Evolutionary conservation across 139 green algal genomes (phyloP), one percentile per base, ranked within the genome.

Genomic region (Chlorella sp.): DNA sequence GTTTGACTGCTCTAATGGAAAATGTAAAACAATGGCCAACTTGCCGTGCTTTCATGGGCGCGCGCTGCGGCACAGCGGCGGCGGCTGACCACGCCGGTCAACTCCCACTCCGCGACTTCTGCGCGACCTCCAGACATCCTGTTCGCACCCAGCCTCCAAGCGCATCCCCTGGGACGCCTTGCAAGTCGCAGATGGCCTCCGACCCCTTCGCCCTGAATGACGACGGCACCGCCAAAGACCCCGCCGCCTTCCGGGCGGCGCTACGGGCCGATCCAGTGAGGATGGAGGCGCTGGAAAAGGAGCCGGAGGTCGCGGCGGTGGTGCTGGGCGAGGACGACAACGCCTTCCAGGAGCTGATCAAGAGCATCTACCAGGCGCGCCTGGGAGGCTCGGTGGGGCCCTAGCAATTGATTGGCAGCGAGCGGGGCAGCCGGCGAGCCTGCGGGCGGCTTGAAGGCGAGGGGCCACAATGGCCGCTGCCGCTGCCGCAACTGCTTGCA

Each of bases 271-370:
- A 97, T 70, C 73, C 87, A 1, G 87, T 79, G 3, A 92, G 91
- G 48, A 82, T 95, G 86, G 82, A 87, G 40, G 79, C 83, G 26
- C 73, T 95, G 14, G 86, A 92, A 40, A 76, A 89, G 43, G 93
- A 96, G 41, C 92, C 92, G 1, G 80, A 96, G 54, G 86, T 93
- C 13, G 46, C 78, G 22, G 67, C 83, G 2, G 84, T 95, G 11
- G 76, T 96, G 44, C 72, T 94, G 13, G 93, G 93, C 34, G 89
- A 95, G 22, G 91, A 95, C 69, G 83, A 91, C 13, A 41, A 88
- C 36, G 92, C 92, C 28, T 92, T 96, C 60, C 93, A 96, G 65
- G 85, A 93, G 44, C 86, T 96, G 22, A 85, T 96, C n/a, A 95
- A 91, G 65, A 80, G 85, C 26, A 84, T 91, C 1, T 94, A 91